Evolutionary conservation across 225 moss, liverwort and hornwort genomes (phyloP), one percentile per base, ranked within the genome.

Genomic region (Thuidium tamariscinum): DNA sequence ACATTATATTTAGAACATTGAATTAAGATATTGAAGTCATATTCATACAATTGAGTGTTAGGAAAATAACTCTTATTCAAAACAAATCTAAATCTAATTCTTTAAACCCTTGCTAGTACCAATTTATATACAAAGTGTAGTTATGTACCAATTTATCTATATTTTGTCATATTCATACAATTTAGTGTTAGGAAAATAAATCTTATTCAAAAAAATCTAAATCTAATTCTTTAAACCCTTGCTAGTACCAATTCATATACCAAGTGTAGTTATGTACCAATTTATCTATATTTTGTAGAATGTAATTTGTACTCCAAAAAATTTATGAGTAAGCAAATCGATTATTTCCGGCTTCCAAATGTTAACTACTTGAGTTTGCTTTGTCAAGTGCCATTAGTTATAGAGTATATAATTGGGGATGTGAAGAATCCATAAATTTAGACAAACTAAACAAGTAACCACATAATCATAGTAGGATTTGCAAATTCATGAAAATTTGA

Each of bases 341-440:
- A n/a, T n/a, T 69, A 3, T 30, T 49, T 3, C 5, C 8, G n/a
- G n/a, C n/a, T 34, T 74, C 27, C 0, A 34, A 51, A 51, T 34
- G 4, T 22, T 14, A 52, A n/a, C 9, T n/a, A 51, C 5, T n/a
- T n/a, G 9, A 75, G n/a, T 21, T 51, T n/a, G 3, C 17, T 73
- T 7, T 1, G 1, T 6, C 19, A 73, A 48, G 48, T 30, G 11
- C 19, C 48, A 73, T 32, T 1, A 48, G 0, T 46, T 19, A 11
- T 0, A 0, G 1, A 11, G 1, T 6, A 44, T 0, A 0, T 46
- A 17, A 11, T 73, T 48, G 4, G 1, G 0, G 48, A 30, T 73
- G 0, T 1, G 1, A 72, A 30, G 46, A 30, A 1, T 19, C 19
- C 1, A 0, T 4, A 74, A 13, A 14, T 1, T 34, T 5, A 4